Evolutionary conservation across 257 asterid species (phyloP).

Genomic region (Cordia subcordata): DNA sequence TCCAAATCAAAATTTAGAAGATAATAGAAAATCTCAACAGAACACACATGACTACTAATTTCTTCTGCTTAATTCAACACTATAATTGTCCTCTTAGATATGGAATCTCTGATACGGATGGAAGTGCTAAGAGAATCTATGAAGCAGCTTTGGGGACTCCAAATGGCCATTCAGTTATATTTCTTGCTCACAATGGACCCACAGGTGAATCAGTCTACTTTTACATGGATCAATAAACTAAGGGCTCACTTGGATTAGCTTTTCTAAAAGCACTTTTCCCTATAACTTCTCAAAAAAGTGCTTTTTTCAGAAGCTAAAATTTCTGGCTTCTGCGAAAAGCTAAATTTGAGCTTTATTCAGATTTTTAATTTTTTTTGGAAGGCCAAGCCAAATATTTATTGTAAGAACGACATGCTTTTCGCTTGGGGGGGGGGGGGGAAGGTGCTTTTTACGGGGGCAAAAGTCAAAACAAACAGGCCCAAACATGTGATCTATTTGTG

Average conservation of each 20-base stretch:
- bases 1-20: neutral
- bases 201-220: slow-evolving; percentile 42
- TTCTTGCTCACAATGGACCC: slow-evolving; percentile 97
- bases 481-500: neutral
- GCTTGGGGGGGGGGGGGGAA: no score
- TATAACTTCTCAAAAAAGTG: no score
- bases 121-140: slow-evolving; percentile 63
- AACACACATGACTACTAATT: neutral
- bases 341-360: no score
- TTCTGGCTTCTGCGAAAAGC: no score
- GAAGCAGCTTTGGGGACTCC: slow-evolving; percentile 68
- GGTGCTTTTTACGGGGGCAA: no score
- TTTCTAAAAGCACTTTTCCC: no score
- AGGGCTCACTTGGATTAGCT: no score
- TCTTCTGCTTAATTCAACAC: neutral
- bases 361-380: no score
- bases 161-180: slow-evolving; percentile 55
- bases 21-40: neutral
- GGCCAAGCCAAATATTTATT: no score
- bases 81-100: slow-evolving; percentile 44
- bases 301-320: no score
- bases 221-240: neutral
- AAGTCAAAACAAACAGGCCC: no score
- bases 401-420: no score
- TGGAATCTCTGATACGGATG: slow-evolving; percentile 58